Base-by-base conservation (phyloP, 2,329 filamentous ascomycete species). In the Alternaria conjuncta region DNA sequence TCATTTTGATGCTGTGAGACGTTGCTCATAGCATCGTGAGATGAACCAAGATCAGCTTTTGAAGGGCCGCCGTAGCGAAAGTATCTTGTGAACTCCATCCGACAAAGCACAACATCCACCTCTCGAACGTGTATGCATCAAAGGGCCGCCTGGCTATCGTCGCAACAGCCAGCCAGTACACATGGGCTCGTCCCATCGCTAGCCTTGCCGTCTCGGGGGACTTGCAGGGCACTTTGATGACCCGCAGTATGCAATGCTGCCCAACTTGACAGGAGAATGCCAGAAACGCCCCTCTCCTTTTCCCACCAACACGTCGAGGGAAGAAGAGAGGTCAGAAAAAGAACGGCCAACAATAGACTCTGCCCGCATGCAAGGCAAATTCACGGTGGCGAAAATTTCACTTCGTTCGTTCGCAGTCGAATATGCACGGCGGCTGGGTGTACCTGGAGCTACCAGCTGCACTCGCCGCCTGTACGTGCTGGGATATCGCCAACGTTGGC, bases 221-320 rank as follows among this genome's bases (percentile, higher is more conserved):
- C 28, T 36, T 53, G 36, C 53, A 55, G 32, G 53, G 53, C 36
- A 26, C 15, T 26, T 44, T 43, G 21, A 57, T 49, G 55, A 57
- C 50, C 43, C 50, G 50, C 57, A 55, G 30, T 50, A 63, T 63
- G 60, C 55, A 63, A 45, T 59, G 60, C 47, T 63, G 60, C 60
- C 55, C 55, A 32, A 63, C 55, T 25, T 28, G 50, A 21, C 46
- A 36, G 44, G 46, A 20, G 21, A 20, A 46, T 26, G 32, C 21
- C 21, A 51, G 43, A 47, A 50, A 55, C 9, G 21, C 45, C 21
- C 45, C 45, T 25, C 45, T 47, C 21, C 21, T 47, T 47, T 47
- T 25, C 26, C 15, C 57, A 21, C 23, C 23, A 12, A 25, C 12
- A 32, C 32, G 30, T 51, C 23, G 25, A 18, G 44, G 43, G 25